These are phyloP conservation scores for Citrus hindsii DNA, from an alignment of 345 rosid genomes.

Conservation along the genomic window DNA sequence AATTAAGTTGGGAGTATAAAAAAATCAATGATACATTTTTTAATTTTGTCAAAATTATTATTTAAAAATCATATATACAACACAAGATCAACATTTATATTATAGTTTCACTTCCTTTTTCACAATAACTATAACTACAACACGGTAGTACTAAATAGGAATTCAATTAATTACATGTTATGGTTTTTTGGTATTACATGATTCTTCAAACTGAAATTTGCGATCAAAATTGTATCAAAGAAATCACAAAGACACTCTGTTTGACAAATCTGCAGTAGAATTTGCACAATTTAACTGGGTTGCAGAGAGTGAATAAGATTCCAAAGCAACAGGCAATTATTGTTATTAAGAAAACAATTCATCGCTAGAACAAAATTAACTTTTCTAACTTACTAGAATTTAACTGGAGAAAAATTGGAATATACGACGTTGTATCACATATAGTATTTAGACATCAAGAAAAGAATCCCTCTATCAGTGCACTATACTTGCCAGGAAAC, in stretches of 20 bases:
- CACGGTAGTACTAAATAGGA: too few relatives aligned
- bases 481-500: neutral
- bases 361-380: neutral
- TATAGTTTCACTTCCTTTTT: too few relatives aligned
- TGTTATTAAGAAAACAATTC: neutral
- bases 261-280: neutral
- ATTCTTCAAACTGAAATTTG: fast-evolving
- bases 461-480: neutral
- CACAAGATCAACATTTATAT: too few relatives aligned
- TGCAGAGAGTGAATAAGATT: neutral
- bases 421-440: neutral
- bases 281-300: neutral
- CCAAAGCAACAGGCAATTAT: neutral
- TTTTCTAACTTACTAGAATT: neutral
- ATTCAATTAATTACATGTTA: too few relatives aligned
- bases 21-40: too few relatives aligned
- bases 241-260: neutral
- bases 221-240: neutral
- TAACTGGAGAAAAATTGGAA: neutral
- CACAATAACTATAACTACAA: too few relatives aligned
- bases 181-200: too few relatives aligned
- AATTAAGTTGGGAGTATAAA: too few relatives aligned
- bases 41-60: too few relatives aligned
- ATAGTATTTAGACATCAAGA: neutral
- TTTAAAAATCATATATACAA: too few relatives aligned